A percentile compares a stretch with the other conserved stretches of the same genome.
These are phyloP conservation scores for Talaromyces sp. DNA, from an alignment of 2,329 filamentous ascomycete genomes.

Conservation along the genomic window DNA sequence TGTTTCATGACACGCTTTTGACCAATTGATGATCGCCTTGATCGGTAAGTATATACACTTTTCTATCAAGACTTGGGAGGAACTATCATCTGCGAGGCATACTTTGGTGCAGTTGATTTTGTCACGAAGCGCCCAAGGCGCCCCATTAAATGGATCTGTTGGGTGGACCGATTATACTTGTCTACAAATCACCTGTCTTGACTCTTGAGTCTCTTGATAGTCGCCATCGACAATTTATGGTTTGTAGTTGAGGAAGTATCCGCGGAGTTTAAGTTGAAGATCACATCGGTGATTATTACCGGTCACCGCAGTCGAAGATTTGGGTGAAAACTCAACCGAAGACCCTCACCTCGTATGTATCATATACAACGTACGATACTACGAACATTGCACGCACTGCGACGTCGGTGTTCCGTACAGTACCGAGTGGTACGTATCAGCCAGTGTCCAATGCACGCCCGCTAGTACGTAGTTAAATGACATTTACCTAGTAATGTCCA, in stretches of 20 bases:
- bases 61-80: not conserved
- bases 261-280: not conserved
- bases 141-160: not conserved
- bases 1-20: not conserved
- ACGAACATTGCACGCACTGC: not conserved
- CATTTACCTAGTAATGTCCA: not conserved
- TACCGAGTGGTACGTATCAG: not conserved
- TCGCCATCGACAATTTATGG: not conserved
- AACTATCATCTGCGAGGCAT: not conserved
- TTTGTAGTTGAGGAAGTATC: not conserved
- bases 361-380: not conserved
- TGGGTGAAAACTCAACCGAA: not conserved
- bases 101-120: not conserved
- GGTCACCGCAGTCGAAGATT: not conserved
- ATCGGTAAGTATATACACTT: not conserved
- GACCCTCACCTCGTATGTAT: not conserved
- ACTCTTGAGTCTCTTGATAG: not conserved
- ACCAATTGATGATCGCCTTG: not conserved
- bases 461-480: not conserved
- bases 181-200: not conserved
- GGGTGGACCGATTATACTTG: not conserved
- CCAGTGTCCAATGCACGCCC: not conserved
- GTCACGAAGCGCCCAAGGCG: not conserved
- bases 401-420: not conserved
- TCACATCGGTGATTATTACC: not conserved